These are phyloP conservation scores for Talaromyces amestolkiae DNA, from an alignment of 2,329 filamentous ascomycete species.

Conservation along the genomic window DNA sequence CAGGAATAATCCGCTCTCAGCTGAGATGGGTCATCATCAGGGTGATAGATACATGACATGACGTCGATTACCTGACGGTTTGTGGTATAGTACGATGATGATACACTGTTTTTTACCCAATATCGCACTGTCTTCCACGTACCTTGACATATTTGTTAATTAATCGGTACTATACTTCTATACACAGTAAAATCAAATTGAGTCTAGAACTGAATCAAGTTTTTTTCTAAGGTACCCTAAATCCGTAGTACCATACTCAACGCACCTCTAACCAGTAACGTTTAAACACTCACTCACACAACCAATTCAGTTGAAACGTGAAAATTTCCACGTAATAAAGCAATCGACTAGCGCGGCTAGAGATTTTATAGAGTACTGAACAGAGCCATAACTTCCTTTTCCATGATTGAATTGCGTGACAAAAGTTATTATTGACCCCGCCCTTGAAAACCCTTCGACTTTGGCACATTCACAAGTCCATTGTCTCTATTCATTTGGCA, in stretches of 20 bases:
- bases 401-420: neutral
- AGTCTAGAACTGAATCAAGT: neutral
- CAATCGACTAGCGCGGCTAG: constrained; percentile 11
- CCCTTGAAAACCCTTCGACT: neutral
- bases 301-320: neutral
- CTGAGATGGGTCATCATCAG: neutral
- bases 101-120: constrained; percentile 5
- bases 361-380: neutral
- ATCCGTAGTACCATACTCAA: neutral
- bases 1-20: neutral
- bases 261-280: constrained; percentile 1
- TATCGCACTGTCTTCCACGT: constrained; percentile 15
- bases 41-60: neutral
- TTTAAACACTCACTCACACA: neutral
- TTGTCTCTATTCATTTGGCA: neutral
- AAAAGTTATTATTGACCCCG: neutral
- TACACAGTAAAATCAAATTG: neutral
- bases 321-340: neutral
- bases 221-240: neutral
- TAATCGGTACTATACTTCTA: neutral
- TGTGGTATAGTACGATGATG: neutral
- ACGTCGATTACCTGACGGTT: neutral
- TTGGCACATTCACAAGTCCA: neutral
- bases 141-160: neutral
- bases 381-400: neutral